Evolutionary conservation across 805 yeast species (phyloP).

Genomic region (Lipomyces spencermartinsiae): DNA sequence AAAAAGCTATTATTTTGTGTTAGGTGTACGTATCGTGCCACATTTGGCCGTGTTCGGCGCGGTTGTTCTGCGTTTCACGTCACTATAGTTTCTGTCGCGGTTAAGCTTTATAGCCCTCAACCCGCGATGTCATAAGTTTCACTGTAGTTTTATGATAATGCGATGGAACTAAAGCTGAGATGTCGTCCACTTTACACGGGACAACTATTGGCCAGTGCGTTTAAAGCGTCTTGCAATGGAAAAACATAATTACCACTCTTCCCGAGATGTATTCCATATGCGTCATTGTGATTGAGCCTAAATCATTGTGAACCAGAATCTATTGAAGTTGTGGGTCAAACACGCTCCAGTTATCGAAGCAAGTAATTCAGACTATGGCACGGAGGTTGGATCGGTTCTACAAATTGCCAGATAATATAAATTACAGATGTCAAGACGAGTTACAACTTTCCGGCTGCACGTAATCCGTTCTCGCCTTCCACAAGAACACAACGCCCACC

Average conservation of each 20-base stretch:
- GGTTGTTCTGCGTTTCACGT: not conserved
- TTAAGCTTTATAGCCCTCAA: not conserved
- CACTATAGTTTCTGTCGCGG: no score
- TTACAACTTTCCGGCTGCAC: constrained; percentile 28
- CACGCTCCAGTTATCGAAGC: not conserved
- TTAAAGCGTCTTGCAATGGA: no score
- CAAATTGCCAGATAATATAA: not conserved
- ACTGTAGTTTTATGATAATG: no score
- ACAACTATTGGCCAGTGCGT: no score
- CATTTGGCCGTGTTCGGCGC: not conserved
- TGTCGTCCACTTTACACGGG: no score
- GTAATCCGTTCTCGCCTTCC: constrained; percentile 57
- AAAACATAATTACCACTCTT: no score
- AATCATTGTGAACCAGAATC: not conserved
- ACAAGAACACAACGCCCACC: constrained; percentile 75
- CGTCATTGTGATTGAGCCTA: not conserved
- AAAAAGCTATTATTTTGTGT: no score
- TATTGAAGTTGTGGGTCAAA: no score
- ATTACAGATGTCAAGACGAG: not conserved
- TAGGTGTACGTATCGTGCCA: not conserved
- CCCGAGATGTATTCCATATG: no score
- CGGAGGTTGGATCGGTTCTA: not conserved
- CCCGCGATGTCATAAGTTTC: no score
- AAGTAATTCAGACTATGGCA: not conserved
- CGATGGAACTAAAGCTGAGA: no score